Percentiles rank a stretch among this genome's conserved stretches.
Evolutionary conservation across 2,329 filamentous ascomycete genomes (phyloP).

Genomic region (Pseudodiploospora longispora): DNA sequence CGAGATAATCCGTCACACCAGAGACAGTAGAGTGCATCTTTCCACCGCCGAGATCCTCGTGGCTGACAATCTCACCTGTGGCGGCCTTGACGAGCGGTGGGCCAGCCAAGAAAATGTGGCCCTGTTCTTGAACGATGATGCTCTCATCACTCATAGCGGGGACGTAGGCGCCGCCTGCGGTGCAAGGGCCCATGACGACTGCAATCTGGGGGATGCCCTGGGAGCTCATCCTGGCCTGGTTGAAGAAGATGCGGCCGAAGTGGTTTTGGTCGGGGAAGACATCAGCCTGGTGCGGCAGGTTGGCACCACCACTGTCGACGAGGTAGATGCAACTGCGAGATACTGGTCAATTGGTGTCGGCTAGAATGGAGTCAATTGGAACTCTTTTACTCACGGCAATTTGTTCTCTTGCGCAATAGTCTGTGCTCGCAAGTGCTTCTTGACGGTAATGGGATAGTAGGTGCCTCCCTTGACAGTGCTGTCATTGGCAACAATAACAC

Average conservation of each 20-base stretch:
- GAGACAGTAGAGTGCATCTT: slow-evolving; percentile 84
- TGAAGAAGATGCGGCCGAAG: slow-evolving; percentile 96
- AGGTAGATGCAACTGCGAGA: slow-evolving; percentile 72
- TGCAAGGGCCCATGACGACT: slow-evolving; percentile 96
- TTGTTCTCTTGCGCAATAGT: slow-evolving; percentile 84
- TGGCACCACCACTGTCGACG: slow-evolving; percentile 91
- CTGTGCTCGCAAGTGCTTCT: slow-evolving; percentile 93
- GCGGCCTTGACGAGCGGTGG: slow-evolving; percentile 93
- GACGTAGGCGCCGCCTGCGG: slow-evolving; percentile 90
- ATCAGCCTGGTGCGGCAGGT: slow-evolving; percentile 88
- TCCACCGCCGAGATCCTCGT: slow-evolving; percentile 86
- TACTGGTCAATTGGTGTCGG: neutral
- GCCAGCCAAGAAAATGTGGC: slow-evolving; percentile 94
- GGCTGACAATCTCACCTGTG: slow-evolving; percentile 84
- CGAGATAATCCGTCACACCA: slow-evolving; percentile 90
- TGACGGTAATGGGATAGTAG: slow-evolving; percentile 94
- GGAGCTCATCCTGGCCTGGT: slow-evolving; percentile 89
- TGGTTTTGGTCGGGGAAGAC: slow-evolving; percentile 94
- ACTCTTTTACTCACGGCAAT: slow-evolving; percentile 42
- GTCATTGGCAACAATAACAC: slow-evolving; percentile 91
- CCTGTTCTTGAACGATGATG: slow-evolving; percentile 91
- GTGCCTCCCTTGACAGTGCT: slow-evolving; percentile 96
- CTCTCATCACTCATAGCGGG: slow-evolving; percentile 96
- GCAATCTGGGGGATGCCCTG: slow-evolving; percentile 86
- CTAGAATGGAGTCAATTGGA: neutral